phyloP scores from a whole-genome alignment of 805 yeast species.

The Pichia insulana region DNA sequence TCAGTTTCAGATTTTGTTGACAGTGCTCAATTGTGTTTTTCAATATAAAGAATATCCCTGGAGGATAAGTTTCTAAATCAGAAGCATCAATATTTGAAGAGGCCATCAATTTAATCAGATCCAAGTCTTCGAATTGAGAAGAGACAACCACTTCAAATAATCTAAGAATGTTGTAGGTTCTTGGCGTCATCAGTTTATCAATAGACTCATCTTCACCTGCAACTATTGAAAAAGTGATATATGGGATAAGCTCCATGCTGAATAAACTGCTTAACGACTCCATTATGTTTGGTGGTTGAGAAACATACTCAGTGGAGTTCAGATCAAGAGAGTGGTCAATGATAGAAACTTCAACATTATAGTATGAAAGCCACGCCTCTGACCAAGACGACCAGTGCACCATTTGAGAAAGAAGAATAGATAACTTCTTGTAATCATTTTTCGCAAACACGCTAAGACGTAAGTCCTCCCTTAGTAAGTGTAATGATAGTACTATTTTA shows the following conservation, averaged over 20 bases:
- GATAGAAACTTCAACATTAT: slow-evolving; percentile 28
- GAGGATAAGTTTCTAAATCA: slow-evolving; percentile 61
- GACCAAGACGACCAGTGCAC: slow-evolving; percentile 71
- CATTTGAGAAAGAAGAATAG: slow-evolving; percentile 50
- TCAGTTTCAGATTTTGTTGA: slow-evolving; percentile 44
- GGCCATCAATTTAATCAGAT: slow-evolving; percentile 54
- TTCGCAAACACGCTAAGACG: slow-evolving; percentile 44
- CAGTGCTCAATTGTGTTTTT: slow-evolving; percentile 48
- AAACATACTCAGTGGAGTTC: slow-evolving; percentile 36
- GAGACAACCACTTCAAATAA: slow-evolving; percentile 58
- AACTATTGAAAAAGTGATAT: slow-evolving; percentile 57
- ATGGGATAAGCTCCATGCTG: slow-evolving; percentile 40
- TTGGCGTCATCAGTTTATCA: slow-evolving; percentile 56
- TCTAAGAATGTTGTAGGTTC: slow-evolving; percentile 50
- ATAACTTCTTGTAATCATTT: slow-evolving; percentile 33
- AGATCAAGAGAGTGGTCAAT: slow-evolving; percentile 36
- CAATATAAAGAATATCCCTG: slow-evolving; percentile 62
- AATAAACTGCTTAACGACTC: slow-evolving; percentile 47
- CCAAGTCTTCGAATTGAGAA: slow-evolving; percentile 38
- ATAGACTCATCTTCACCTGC: slow-evolving; percentile 52
- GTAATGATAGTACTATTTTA: slow-evolving; percentile 58
- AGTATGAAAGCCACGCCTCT: slow-evolving; percentile 51
- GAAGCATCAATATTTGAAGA: slow-evolving; percentile 42
- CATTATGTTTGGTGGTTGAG: slow-evolving; percentile 52
- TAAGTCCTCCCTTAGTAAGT: slow-evolving; percentile 69